Evolutionary conservation across 2,329 filamentous ascomycete genomes (phyloP), one percentile per base, ranked within the genome.

Genomic region (Neoascochyta sp.): DNA sequence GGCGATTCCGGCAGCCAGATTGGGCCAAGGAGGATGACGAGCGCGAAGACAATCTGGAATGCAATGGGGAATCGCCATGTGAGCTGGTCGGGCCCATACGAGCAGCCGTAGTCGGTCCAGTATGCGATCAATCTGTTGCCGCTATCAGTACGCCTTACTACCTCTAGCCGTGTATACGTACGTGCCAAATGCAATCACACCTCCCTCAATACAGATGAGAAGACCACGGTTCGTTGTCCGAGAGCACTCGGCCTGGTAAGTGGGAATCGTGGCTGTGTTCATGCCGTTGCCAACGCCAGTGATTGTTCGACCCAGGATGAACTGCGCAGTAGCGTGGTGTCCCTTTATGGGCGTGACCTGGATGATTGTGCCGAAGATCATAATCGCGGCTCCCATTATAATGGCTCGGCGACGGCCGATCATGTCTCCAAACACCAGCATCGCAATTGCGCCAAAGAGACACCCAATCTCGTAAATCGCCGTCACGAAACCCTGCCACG

Each of bases 1-100:
- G 80, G 81, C 0, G 74, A 79, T 57, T 85, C 81, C 3, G 80
- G 80, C 4, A 83, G 48, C 29, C 62, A 54, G 32, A 75, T 80
- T 52, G 84, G 77, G 43, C 77, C 77, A 5, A 65, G 26, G 62
- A 74, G 45, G 67, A 73, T 37, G 64, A 74, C 49, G 11, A 73
- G 17, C 22, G 65, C 71, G 39, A 73, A 74, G 25, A 73, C 39
- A 19, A 69, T 59, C 51, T 75, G 71, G 57, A 75, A 74, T 6
- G 69, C 69, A 21, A 74, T 71, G 3, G 71, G 71, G 53, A 75
- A 73, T 11, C 71, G 65, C 71, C 71, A 75, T 2, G 50, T 50
- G 15, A 62, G 43, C 16, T 58, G 39, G 12, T 43, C 36, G 13
- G 45, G 43, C 5, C 57, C 57, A 28, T 55, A 61, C 7, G 47